Evolutionary conservation across 2,329 filamentous ascomycete genomes (phyloP).

Genomic region (Emmonsia crescens): DNA sequence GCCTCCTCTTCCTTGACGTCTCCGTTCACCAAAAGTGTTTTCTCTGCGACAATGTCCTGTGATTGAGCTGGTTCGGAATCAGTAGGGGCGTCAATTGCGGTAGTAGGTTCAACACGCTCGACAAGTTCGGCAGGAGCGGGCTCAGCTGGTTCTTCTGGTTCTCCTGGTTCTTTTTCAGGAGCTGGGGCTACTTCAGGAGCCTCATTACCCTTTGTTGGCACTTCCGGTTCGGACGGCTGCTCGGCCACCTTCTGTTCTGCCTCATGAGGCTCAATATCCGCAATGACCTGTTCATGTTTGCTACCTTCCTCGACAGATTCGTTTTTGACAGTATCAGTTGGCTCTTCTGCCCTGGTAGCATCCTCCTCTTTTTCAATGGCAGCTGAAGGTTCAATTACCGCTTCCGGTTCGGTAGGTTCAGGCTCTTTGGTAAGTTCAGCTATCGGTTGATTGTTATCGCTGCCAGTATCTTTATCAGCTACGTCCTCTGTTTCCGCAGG

Average conservation of each 20-base stretch:
- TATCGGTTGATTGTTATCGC: background rate
- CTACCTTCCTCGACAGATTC: background rate
- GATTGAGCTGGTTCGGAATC: background rate
- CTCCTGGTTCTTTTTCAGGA: background rate
- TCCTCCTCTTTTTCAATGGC: background rate
- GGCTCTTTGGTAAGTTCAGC: background rate
- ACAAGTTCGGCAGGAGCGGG: background rate
- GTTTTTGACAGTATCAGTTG: background rate
- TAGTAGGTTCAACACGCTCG: background rate
- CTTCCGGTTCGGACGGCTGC: background rate
- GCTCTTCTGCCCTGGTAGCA: background rate
- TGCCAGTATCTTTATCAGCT: background rate
- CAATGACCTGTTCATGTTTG: background rate
- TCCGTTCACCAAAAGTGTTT: background rate
- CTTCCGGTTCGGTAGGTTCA: background rate
- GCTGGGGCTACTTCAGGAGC: background rate
- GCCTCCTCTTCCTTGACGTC: background rate
- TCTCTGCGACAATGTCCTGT: background rate
- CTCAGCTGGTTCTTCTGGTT: background rate
- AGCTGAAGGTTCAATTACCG: background rate
- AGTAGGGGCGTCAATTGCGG: background rate
- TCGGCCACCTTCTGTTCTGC: background rate
- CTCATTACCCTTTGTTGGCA: background rate
- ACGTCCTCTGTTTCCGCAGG: background rate
- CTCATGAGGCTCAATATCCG: background rate